Evolutionary conservation across 1,139 yeast genomes (phyloP).

Genomic region (Yamadazyma taylorii): DNA sequence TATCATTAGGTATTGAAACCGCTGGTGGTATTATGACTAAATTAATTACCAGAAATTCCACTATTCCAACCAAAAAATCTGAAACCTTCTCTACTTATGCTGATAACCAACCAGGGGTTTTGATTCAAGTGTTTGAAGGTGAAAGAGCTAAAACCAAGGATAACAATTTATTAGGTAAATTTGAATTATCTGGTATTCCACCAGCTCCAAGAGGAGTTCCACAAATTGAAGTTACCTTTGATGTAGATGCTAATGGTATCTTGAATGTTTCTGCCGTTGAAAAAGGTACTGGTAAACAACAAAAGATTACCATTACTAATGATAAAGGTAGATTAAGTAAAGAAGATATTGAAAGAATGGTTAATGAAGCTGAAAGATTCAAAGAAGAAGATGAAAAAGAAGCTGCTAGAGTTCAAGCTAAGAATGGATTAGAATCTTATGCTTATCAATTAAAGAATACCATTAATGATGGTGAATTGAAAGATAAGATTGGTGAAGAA

Average conservation of each 20-base stretch:
- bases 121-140: slow-evolving; percentile 95
- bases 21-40: slow-evolving; percentile 98
- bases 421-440: slow-evolving; percentile 86
- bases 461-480: slow-evolving; percentile 46
- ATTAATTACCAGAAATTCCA: slow-evolving; percentile 92
- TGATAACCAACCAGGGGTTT: slow-evolving; percentile 94
- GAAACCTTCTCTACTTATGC: slow-evolving; percentile 95
- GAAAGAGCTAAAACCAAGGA: slow-evolving; percentile 95
- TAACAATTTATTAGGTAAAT: slow-evolving; percentile 91
- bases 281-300: slow-evolving; percentile 80
- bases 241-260: slow-evolving; percentile 91
- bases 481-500: slow-evolving; percentile 48
- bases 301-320: slow-evolving; percentile 42
- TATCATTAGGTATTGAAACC: slow-evolving; percentile 92
- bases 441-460: slow-evolving; percentile 78
- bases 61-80: slow-evolving; percentile 93
- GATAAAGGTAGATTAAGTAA: slow-evolving; percentile 52
- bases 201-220: slow-evolving; percentile 99
- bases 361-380: slow-evolving; percentile 43
- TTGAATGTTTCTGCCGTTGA: slow-evolving; percentile 90
- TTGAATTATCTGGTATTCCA: slow-evolving; percentile 91
- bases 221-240: slow-evolving; percentile 92
- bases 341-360: slow-evolving; percentile 52
- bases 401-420: slow-evolving; percentile 50
- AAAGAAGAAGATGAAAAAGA: slow-evolving; percentile 42